Evolutionary conservation across 2,329 filamentous ascomycete genomes (phyloP).

Genomic region (Aureobasidium lini): DNA sequence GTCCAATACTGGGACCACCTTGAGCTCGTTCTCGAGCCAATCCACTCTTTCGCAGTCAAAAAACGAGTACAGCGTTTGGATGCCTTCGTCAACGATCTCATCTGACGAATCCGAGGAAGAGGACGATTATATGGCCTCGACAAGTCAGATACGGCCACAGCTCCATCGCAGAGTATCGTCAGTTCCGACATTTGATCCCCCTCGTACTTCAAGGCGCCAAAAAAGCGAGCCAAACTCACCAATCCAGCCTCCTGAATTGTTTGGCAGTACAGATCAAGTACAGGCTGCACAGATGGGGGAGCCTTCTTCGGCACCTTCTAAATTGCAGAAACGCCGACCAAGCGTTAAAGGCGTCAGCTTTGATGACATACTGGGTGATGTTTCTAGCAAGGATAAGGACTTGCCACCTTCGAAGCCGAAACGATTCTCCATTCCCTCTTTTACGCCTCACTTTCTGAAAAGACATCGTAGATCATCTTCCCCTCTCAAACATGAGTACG

Average conservation of each 20-base stretch:
- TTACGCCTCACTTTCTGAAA: slow-evolving; percentile 30
- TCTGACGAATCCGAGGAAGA: slow-evolving; percentile 24
- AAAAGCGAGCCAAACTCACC: slow-evolving; percentile 33
- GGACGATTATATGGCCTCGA: slow-evolving; percentile 20
- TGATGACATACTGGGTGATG: background rate
- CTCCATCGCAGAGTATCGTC: slow-evolving; percentile 41
- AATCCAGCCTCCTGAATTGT: slow-evolving; percentile 17
- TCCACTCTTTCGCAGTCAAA: slow-evolving; percentile 20
- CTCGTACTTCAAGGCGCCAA: slow-evolving; percentile 39
- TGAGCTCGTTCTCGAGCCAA: slow-evolving; percentile 20
- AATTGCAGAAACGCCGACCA: slow-evolving; percentile 26
- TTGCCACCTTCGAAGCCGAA: slow-evolving; percentile 14
- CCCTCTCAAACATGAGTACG: slow-evolving; percentile 93
- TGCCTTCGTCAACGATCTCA: slow-evolving; percentile 35
- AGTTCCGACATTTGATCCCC: slow-evolving; percentile 39
- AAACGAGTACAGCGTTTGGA: slow-evolving; percentile 43
- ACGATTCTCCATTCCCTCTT: slow-evolving; percentile 22
- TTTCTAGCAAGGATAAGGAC: slow-evolving; percentile 13
- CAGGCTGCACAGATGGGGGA: slow-evolving; percentile 3
- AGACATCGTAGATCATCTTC: slow-evolving; percentile 72
- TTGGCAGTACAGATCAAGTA: background rate
- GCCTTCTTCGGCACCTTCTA: slow-evolving; percentile 28
- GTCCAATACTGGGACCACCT: background rate
- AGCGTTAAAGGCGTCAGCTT: slow-evolving; percentile 16
- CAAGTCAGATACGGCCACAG: slow-evolving; percentile 26